phyloP scores from a whole-genome alignment of 2,329 filamentous ascomycete genomes.

The Botrytis pseudocinerea region DNA sequence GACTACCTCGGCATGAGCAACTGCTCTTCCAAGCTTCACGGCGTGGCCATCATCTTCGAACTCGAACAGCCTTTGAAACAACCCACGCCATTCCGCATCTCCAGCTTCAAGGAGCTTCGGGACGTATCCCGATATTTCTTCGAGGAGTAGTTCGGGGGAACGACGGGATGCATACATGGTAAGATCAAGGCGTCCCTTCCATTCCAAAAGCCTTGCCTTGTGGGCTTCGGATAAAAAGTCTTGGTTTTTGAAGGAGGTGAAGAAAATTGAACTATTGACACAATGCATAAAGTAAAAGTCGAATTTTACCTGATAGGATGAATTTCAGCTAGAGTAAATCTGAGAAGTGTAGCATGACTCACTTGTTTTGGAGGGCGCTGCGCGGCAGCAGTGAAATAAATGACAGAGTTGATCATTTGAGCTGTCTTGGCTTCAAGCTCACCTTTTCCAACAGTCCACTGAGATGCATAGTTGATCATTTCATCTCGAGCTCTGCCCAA shows the following conservation, averaged over 20 bases:
- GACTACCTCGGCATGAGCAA: constrained; percentile 62
- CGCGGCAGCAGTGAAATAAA: constrained; percentile 52
- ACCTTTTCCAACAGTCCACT: constrained; percentile 58
- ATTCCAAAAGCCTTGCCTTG: constrained; percentile 74
- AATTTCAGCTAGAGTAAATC: neutral
- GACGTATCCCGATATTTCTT: constrained; percentile 61
- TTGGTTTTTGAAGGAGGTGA: constrained; percentile 64
- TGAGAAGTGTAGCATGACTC: neutral
- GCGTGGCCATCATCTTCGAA: constrained; percentile 78
- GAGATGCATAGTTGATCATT: constrained; percentile 60
- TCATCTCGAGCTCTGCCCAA: constrained; percentile 61
- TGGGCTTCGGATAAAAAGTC: constrained; percentile 59
- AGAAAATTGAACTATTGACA: constrained; percentile 71
- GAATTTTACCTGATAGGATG: constrained; percentile 56
- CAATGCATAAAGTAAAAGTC: constrained; percentile 86
- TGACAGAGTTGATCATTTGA: constrained; percentile 69
- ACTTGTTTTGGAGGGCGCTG: constrained; percentile 60
- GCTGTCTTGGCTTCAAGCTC: constrained; percentile 51
- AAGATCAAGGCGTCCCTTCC: constrained; percentile 76
- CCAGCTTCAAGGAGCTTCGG: constrained; percentile 43
- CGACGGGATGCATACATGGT: constrained; percentile 70
- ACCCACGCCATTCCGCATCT: constrained; percentile 40
- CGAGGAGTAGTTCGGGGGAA: constrained; percentile 58
- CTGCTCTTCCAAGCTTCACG: constrained; percentile 70
- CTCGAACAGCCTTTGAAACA: constrained; percentile 50